Conservation (phyloP, 371 early-diverging fungal genomes). For the Mucor mucedo region DNA sequence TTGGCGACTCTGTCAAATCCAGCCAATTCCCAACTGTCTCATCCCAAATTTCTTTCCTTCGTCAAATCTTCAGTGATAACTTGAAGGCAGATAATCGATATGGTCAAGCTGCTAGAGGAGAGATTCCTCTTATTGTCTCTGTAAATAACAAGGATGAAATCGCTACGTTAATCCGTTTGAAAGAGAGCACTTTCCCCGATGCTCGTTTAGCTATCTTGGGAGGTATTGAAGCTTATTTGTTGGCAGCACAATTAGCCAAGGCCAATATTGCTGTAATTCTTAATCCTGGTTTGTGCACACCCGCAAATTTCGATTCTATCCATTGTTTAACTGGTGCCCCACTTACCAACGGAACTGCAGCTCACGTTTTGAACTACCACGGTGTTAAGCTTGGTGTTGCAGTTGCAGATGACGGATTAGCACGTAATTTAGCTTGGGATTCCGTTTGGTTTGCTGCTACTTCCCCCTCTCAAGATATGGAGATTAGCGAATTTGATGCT, state of each 20-base stretch:
- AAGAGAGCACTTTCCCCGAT: constrained; percentile 46
- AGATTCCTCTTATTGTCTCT: constrained; percentile 64
- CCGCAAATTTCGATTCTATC: constrained; percentile 68
- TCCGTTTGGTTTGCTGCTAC: constrained; percentile 73
- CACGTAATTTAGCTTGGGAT: constrained; percentile 76
- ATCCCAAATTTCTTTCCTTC: constrained; percentile 66
- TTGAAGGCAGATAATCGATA: constrained; percentile 30
- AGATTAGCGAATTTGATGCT: constrained; percentile 63
- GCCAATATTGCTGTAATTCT: constrained; percentile 69
- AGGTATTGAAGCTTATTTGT: constrained; percentile 74
- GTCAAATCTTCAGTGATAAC: constrained; percentile 49
- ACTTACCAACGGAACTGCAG: constrained; percentile 61
- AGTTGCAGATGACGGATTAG: constrained; percentile 60
- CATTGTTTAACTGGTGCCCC: constrained; percentile 69
- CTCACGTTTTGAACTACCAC: constrained; percentile 61
- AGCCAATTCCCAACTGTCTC: constrained; percentile 61
- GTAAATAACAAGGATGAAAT: constrained; percentile 77
- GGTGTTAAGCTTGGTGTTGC: constrained; percentile 73
- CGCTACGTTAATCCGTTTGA: constrained; percentile 65
- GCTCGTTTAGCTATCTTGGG: constrained; percentile 58
- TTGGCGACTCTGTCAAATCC: constrained; percentile 59
- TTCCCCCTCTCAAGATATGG: constrained; percentile 31
- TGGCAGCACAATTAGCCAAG: constrained; percentile 65
- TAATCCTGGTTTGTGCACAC: constrained; percentile 69
- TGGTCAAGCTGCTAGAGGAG: constrained; percentile 60